A percentile compares a stretch with the other conserved stretches of the same genome.
Conservation (phyloP, 1,284 basidiomycete genomes). For the Cryptococcus hybrid region DNA sequence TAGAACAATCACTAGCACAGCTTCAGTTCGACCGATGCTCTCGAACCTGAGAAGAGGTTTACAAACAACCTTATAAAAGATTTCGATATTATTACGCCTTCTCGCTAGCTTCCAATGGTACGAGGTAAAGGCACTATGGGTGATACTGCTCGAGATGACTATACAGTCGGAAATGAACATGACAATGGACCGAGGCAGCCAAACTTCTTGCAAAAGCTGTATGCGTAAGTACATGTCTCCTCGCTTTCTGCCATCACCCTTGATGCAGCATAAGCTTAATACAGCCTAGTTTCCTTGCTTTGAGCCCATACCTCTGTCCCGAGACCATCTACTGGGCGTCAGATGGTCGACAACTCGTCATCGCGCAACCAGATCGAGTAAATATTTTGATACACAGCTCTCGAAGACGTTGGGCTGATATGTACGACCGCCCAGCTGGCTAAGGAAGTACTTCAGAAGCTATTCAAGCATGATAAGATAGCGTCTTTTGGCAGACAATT, state of each 20-base stretch:
- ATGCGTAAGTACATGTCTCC: slow-evolving; percentile 25
- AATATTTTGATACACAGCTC: slow-evolving; percentile 3
- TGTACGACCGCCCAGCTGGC: slow-evolving; percentile 25
- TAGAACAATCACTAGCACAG: too few species aligned
- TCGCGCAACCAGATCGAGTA: slow-evolving; percentile 40
- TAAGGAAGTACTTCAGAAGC: slow-evolving; percentile 34
- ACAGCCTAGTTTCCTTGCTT: slow-evolving; percentile 30
- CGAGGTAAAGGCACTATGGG: too few species aligned
- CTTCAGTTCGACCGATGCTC: too few species aligned
- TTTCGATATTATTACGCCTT: too few species aligned
- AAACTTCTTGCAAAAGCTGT: slow-evolving; percentile 46
- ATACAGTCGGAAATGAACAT: background rate
- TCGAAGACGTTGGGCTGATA: background rate
- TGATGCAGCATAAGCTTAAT: background rate
- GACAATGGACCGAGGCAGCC: slow-evolving; percentile 18
- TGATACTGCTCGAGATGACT: background rate
- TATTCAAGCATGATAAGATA: slow-evolving; percentile 47
- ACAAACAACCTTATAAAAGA: too few species aligned
- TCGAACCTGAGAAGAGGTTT: too few species aligned
- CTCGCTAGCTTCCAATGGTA: too few species aligned
- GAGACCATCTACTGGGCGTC: slow-evolving; percentile 45
- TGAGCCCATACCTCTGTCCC: slow-evolving; percentile 36
- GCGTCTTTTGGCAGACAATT: slow-evolving; percentile 43
- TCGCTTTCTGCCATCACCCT: background rate
- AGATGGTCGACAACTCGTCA: slow-evolving; percentile 39